Evolutionary conservation across 1,139 yeast species (phyloP).

Genomic region (Petasospora fabianii): DNA sequence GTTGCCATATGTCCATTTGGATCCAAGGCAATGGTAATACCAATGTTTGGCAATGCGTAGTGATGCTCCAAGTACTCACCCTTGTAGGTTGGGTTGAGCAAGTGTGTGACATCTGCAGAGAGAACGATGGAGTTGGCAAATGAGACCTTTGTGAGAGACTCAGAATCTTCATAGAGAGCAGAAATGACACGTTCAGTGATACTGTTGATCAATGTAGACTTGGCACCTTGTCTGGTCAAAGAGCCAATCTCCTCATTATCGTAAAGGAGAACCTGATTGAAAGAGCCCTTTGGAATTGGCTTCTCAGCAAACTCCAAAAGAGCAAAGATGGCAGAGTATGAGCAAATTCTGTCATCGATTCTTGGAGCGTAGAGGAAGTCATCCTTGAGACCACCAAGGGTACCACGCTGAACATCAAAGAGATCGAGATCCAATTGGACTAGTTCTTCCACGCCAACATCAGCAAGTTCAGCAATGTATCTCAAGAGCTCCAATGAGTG

Average conservation of each 20-base stretch:
- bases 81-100: slow-evolving; percentile 60
- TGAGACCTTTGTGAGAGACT: slow-evolving; percentile 30
- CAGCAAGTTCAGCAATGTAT: slow-evolving; percentile 49
- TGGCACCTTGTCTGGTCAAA: slow-evolving; percentile 54
- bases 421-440: slow-evolving; percentile 59
- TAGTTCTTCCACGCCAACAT: slow-evolving; percentile 46
- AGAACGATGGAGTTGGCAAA: slow-evolving; percentile 55
- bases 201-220: slow-evolving; percentile 48
- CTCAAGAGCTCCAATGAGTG: slow-evolving; percentile 54
- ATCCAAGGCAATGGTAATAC: slow-evolving; percentile 67
- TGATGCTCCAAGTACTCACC: slow-evolving; percentile 65
- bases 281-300: slow-evolving; percentile 33
- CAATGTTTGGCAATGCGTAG: slow-evolving; percentile 75
- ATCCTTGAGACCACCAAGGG: slow-evolving; percentile 54
- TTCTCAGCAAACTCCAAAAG: slow-evolving; percentile 40
- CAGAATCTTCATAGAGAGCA: slow-evolving; percentile 15
- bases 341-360: slow-evolving; percentile 63
- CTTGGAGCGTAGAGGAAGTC: slow-evolving; percentile 66
- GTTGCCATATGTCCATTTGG: slow-evolving; percentile 82
- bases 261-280: slow-evolving; percentile 49
- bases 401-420: slow-evolving; percentile 61
- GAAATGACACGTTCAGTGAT: slow-evolving; percentile 39
- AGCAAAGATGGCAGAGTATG: slow-evolving; percentile 54
- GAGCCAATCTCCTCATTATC: slow-evolving; percentile 68
- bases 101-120: slow-evolving; percentile 67